A percentile compares a stretch with the other conserved stretches of the same genome.
Conservation (phyloP, 169 alveolate species). For the Eimeria praecox region DNA sequence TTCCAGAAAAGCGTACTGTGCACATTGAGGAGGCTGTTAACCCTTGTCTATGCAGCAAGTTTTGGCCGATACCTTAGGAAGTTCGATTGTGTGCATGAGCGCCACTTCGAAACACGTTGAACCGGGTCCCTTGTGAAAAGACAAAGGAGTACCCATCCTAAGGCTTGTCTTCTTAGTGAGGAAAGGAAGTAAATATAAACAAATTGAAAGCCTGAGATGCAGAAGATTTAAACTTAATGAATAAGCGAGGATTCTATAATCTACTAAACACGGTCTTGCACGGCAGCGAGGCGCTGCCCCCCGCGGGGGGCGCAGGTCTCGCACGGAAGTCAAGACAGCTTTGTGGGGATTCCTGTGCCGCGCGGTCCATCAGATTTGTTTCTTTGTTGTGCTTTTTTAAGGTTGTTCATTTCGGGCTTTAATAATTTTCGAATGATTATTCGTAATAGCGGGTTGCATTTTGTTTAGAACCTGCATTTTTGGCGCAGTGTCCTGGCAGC, state of each 20-base stretch:
- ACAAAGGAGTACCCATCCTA: no score
- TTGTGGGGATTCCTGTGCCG: neutral
- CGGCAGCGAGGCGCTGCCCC: neutral
- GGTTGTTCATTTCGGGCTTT: neutral
- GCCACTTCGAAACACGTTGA: neutral
- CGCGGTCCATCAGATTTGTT: neutral
- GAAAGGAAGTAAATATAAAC: no score
- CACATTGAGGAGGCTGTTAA: no score
- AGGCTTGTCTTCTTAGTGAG: no score
- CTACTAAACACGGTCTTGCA: neutral
- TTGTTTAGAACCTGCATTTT: neutral
- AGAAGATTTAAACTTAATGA: neutral
- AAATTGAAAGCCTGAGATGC: neutral
- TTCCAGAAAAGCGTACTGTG: no score
- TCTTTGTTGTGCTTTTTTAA: neutral
- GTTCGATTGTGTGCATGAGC: no score
- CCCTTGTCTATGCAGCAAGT: no score
- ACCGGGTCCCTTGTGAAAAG: neutral
- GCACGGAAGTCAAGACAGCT: constrained; percentile 5
- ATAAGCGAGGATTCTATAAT: neutral
- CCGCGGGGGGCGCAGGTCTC: neutral
- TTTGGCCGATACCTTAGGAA: no score
- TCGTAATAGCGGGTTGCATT: neutral
- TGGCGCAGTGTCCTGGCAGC: constrained; percentile 18
- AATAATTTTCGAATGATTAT: neutral